Percentiles rank a stretch among this genome's conserved stretches.
Evolutionary conservation across 2,329 filamentous ascomycete genomes (phyloP).

Genomic region (Stagonosporopsis vannaccii): DNA sequence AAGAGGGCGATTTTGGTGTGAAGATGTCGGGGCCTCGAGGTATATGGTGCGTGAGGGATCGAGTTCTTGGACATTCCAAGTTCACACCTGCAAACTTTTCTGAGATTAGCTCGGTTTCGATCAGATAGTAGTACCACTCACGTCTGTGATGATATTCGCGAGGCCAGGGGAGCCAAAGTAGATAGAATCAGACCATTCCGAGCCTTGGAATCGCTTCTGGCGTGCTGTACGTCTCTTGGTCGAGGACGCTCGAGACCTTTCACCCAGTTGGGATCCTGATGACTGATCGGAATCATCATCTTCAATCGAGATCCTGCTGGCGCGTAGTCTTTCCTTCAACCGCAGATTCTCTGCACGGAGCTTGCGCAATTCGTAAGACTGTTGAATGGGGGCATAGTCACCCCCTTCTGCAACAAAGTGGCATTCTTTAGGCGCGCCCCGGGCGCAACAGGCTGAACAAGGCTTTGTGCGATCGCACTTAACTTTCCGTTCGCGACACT

Average conservation of each 20-base stretch:
- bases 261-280: conserved; percentile 30
- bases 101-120: conserved; percentile 21
- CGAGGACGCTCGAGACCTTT: conserved; percentile 27
- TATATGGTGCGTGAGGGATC: conserved; percentile 55
- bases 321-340: conserved; percentile 53
- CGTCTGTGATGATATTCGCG: conserved; percentile 57
- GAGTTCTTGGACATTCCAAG: conserved; percentile 37
- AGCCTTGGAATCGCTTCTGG: conserved; percentile 50
- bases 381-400: conserved; percentile 56
- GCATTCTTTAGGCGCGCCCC: conserved; percentile 57
- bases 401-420: conserved; percentile 56
- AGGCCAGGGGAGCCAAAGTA: conserved; percentile 61
- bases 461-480: conserved; percentile 61
- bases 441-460: conserved; percentile 58
- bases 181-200: conserved; percentile 54
- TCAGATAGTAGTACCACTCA: conserved; percentile 26
- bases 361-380: conserved; percentile 57
- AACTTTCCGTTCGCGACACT: conserved; percentile 58
- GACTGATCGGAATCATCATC: conserved; percentile 47
- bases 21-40: conserved; percentile 55
- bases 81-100: conserved; percentile 54
- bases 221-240: conserved; percentile 33
- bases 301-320: conserved; percentile 43
- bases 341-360: conserved; percentile 55
- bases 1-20: conserved; percentile 41